Evolutionary conservation across 1,284 basidiomycete species (phyloP).

Genomic region (Takashimella tepidaria): DNA sequence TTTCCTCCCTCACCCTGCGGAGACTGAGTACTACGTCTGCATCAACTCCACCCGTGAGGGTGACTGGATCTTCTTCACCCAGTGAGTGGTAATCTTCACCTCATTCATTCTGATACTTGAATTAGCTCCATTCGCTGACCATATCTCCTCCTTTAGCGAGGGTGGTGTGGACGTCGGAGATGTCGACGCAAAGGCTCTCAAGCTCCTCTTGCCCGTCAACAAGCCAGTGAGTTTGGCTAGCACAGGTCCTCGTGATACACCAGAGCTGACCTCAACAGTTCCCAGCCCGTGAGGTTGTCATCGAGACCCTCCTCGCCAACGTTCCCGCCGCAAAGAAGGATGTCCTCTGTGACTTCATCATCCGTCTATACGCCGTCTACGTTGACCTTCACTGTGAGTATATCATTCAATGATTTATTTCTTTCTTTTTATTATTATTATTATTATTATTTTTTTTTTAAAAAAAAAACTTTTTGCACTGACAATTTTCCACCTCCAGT

Average conservation of each 20-base stretch:
- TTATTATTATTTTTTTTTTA: no score
- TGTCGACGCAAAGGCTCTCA: constrained; percentile 95
- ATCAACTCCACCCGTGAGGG: constrained; percentile 94
- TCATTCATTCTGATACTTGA: no score
- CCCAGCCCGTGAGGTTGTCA: constrained; percentile 73
- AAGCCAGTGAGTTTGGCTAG: constrained; percentile 48
- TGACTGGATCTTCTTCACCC: constrained; percentile 96
- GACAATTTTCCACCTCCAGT: no score
- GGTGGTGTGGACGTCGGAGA: constrained; percentile 99
- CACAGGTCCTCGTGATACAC: no score
- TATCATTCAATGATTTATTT: neutral
- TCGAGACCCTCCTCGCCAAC: constrained; percentile 67
- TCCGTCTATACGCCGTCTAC: constrained; percentile 93
- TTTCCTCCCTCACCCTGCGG: constrained; percentile 88
- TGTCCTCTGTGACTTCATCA: constrained; percentile 85
- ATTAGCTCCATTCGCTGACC: no score
- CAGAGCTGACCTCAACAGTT: constrained; percentile 53
- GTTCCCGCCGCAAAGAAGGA: constrained; percentile 77
- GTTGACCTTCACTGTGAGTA: constrained; percentile 80
- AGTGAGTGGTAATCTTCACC: constrained; percentile 43
- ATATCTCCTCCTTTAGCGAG: constrained; percentile 54
- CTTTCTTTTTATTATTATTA: constrained; percentile 34
- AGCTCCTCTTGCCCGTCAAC: constrained; percentile 76
- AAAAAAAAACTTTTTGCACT: no score
- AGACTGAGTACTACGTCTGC: constrained; percentile 98